Conservation (phyloP, 495 filamentous ascomycete genomes). For the Trichocladium antarcticum region DNA sequence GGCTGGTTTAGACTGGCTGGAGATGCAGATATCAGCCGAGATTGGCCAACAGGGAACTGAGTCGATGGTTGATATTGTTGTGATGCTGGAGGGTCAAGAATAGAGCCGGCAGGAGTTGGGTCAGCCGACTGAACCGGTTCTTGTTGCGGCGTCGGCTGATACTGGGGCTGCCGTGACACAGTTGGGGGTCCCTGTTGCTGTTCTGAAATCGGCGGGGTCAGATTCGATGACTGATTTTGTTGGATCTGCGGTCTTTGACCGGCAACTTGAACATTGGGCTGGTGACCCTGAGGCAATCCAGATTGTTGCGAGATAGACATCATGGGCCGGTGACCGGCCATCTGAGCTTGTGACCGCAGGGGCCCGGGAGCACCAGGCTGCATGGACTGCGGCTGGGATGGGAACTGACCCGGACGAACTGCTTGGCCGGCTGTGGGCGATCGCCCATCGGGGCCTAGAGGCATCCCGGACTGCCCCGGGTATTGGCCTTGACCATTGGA, state of each 20-base stretch:
- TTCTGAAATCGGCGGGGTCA: background rate
- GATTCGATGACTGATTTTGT: conserved; percentile 8
- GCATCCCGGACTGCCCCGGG: conserved; percentile 11
- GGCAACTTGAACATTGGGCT: background rate
- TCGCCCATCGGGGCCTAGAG: conserved; percentile 22
- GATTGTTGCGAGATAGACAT: background rate
- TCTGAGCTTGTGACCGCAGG: background rate
- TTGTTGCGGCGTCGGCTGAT: conserved; percentile 7
- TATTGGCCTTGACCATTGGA: conserved; percentile 10
- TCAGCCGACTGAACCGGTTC: conserved; percentile 2
- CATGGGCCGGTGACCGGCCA: background rate
- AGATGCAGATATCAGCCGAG: conserved; percentile 14
- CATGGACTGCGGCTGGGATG: conserved; percentile 1
- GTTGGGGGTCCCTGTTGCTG: conserved; percentile 2
- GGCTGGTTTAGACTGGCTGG: conserved; percentile 16
- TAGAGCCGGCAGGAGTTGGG: conserved; percentile 7
- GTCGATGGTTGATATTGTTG: conserved; percentile 15
- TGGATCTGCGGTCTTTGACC: conserved; percentile 7
- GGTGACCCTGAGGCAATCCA: conserved; percentile 1
- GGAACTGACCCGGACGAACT: conserved; percentile 6
- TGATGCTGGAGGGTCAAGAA: conserved; percentile 17
- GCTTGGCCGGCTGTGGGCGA: conserved; percentile 13
- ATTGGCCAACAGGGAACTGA: conserved; percentile 10
- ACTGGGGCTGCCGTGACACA: conserved; percentile 5
- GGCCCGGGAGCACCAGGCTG: conserved; percentile 4